Percentiles rank a stretch among this genome's conserved stretches.
Evolutionary conservation across 2,329 filamentous ascomycete genomes (phyloP).

Genomic region (Magnaporthales sp.): DNA sequence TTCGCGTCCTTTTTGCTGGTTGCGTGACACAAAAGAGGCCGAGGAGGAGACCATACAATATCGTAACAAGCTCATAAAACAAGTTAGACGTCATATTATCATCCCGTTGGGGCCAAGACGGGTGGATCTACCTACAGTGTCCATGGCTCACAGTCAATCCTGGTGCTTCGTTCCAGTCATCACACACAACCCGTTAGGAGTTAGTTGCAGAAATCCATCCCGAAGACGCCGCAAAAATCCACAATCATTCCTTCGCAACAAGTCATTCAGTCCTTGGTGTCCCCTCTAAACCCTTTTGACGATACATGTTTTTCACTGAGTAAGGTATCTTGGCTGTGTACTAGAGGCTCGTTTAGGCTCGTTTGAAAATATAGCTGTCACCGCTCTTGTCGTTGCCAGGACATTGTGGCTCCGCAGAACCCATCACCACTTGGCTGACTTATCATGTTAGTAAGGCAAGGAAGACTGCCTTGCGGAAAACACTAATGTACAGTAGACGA

Average conservation of each 20-base stretch:
- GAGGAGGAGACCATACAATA: background rate
- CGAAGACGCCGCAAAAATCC: background rate
- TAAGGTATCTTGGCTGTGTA: background rate
- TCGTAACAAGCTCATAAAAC: background rate
- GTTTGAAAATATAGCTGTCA: background rate
- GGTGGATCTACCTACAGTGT: background rate
- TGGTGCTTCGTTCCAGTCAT: background rate
- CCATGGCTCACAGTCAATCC: background rate
- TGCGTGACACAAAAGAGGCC: background rate
- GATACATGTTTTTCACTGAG: background rate
- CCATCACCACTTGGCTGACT: background rate
- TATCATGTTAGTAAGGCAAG: background rate
- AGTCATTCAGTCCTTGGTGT: background rate
- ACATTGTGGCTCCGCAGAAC: background rate
- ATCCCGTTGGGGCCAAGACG: background rate
- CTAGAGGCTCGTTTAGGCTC: background rate
- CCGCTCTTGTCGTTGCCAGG: conserved; percentile 1
- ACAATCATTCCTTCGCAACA: background rate
- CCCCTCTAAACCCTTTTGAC: background rate
- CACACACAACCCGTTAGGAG: background rate
- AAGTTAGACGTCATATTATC: background rate
- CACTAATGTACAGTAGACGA: too few species aligned
- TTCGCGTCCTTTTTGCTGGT: background rate
- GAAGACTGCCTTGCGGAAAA: background rate
- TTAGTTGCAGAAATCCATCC: background rate